phyloP scores from a whole-genome alignment of 805 yeast species.

The Metschnikowia dekortorum region DNA sequence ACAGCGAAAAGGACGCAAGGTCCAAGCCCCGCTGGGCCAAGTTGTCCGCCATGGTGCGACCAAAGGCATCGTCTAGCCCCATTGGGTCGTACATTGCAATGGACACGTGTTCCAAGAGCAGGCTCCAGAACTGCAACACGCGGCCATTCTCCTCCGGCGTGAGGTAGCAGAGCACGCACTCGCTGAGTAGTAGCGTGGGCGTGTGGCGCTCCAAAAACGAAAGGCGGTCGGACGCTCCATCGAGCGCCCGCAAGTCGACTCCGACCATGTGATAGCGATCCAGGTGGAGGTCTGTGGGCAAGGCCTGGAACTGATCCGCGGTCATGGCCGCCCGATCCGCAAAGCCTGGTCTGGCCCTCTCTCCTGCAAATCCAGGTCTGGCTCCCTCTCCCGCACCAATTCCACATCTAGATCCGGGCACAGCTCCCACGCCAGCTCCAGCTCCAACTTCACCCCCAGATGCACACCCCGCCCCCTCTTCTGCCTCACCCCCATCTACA shows the following conservation, averaged over 20 bases:
- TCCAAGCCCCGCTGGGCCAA: constrained; percentile 57
- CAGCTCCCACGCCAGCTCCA: too few relatives aligned
- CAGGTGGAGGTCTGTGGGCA: constrained; percentile 31
- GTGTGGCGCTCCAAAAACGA: constrained; percentile 24
- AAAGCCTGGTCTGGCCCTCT: too few relatives aligned
- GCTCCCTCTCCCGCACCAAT: too few relatives aligned
- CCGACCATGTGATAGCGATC: constrained; percentile 50
- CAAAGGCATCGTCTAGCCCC: constrained; percentile 59
- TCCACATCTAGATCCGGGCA: too few relatives aligned
- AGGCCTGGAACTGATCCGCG: constrained; percentile 19
- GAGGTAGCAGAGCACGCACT: constrained; percentile 73
- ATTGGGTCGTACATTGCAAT: constrained; percentile 68
- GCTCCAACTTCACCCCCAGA: not conserved
- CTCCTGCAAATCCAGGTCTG: too few relatives aligned
- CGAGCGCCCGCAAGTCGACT: constrained; percentile 46
- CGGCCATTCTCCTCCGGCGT: constrained; percentile 44
- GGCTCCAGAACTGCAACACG: constrained; percentile 42
- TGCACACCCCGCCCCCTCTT: constrained; percentile 9
- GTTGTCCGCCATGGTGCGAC: constrained; percentile 63
- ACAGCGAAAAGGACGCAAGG: constrained; percentile 52
- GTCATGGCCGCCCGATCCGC: not conserved
- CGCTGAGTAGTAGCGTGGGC: constrained; percentile 66
- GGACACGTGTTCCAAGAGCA: constrained; percentile 22
- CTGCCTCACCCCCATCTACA: constrained; percentile 8
- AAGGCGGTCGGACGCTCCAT: constrained; percentile 8